Evolutionary conservation across 352 stramenopile genomes (phyloP).

Genomic region (Peronosclerospora sorghi): DNA sequence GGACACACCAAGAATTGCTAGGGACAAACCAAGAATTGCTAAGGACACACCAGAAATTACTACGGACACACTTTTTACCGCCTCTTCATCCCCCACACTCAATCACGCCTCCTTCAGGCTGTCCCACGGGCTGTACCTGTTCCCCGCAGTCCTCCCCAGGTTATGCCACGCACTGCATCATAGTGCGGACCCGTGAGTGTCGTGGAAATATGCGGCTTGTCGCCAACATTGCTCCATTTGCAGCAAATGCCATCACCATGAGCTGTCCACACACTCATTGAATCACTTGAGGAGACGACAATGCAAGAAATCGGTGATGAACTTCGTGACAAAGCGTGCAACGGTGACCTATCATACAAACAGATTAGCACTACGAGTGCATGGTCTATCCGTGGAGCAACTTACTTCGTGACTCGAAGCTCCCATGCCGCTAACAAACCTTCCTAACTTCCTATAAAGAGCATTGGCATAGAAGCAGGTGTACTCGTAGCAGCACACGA

Average conservation of each 20-base stretch:
- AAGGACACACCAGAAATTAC: no score
- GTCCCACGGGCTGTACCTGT: no score
- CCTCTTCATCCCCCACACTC: no score
- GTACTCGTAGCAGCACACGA: conserved; percentile 23
- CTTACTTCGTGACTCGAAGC: conserved; percentile 42
- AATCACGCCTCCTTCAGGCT: no score
- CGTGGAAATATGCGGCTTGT: conserved; percentile 17
- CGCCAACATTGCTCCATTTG: conserved; percentile 33
- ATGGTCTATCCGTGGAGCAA: neutral
- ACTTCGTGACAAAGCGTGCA: conserved; percentile 44
- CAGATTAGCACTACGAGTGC: no score
- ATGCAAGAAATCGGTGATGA: conserved; percentile 41
- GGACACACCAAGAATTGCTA: no score
- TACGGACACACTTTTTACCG: no score
- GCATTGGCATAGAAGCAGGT: conserved; percentile 17
- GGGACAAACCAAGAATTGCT: no score
- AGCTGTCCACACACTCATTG: conserved; percentile 30
- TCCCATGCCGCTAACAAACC: conserved; percentile 52
- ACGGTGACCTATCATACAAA: conserved; percentile 33
- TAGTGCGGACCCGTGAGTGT: conserved; percentile 54
- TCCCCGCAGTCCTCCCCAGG: no score
- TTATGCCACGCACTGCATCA: conserved; percentile 53
- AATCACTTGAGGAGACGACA: conserved; percentile 9
- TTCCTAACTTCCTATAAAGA: conserved; percentile 54
- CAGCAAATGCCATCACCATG: conserved; percentile 46